Percentiles rank a stretch among this genome's conserved stretches.
These are phyloP conservation scores for Pseudogymnoascus sp. DNA, from an alignment of 2,329 filamentous ascomycete species.

Conservation along the genomic window DNA sequence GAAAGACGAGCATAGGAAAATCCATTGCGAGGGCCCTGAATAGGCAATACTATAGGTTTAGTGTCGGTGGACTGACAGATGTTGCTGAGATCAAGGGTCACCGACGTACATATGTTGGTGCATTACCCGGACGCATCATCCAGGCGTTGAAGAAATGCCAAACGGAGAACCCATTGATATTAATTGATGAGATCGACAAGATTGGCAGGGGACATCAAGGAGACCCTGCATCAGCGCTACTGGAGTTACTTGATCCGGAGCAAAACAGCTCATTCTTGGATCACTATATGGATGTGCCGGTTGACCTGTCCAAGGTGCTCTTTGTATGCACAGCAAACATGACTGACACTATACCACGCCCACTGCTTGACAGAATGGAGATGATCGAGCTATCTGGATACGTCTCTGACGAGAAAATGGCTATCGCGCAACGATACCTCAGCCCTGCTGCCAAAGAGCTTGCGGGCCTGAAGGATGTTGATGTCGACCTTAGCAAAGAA, in stretches of 20 bases:
- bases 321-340: conserved; percentile 99
- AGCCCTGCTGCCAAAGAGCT: conserved; percentile 90
- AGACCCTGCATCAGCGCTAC: conserved; percentile 85
- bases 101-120: conserved; percentile 90
- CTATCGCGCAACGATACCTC: conserved; percentile 88
- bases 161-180: conserved; percentile 91
- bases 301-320: conserved; percentile 92
- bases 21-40: conserved; percentile 92
- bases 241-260: conserved; percentile 91
- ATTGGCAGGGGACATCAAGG: conserved; percentile 94
- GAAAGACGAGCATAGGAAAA: conserved; percentile 98
- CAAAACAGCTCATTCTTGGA: conserved; percentile 97
- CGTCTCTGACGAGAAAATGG: conserved; percentile 97
- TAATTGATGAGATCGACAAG: conserved; percentile 98
- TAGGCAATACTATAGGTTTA: conserved; percentile 96
- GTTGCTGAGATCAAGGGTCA: conserved; percentile 99
- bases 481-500: conserved; percentile 76
- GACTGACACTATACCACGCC: conserved; percentile 93
- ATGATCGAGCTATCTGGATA: conserved; percentile 94
- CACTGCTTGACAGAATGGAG: conserved; percentile 93
- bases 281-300: conserved; percentile 97
- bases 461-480: conserved; percentile 79
- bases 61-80: conserved; percentile 90
- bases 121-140: conserved; percentile 90
- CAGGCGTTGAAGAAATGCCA: conserved; percentile 98